Evolutionary conservation across 2,329 filamentous ascomycete genomes (phyloP), one percentile per base, ranked within the genome.

Genomic region (Neonectria neomacrospora): DNA sequence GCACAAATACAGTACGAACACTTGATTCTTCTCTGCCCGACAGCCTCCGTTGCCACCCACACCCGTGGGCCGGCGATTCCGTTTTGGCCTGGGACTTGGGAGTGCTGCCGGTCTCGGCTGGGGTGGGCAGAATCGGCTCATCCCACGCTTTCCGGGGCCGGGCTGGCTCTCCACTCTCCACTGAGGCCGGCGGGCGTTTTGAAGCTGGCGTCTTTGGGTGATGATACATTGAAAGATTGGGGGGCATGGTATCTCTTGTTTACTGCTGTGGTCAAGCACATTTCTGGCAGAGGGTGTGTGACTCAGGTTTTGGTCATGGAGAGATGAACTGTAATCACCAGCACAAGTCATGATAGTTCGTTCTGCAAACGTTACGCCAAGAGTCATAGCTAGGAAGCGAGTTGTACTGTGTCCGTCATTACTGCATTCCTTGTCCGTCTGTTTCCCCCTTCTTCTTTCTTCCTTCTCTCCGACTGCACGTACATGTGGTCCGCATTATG

Each of bases 91-190:
- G 20, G 58, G 42, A 23, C 34, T 16, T 34, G 9, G 12, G 22
- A 20, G n/a, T 11, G 9, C 48, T 47, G 55, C 56, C 45, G 47
- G 54, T 42, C n/a, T 60, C 45, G 61, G 61, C 41, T 52, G 44
- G 54, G 61, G 58, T 58, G 62, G 54, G 62, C 58, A 54, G 50
- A 48, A 32, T 65, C 62, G 58, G 62, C 62, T 23, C 52, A 61
- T 55, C 45, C 59, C 54, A 57, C 54, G 50, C 53, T 57, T 47
- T 47, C 52, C 58, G 44, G 53, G 50, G 56, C 20, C 56, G 52
- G 44, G 23, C 58, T 37, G 50, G 34, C 45, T 56, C 54, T 39
- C 14, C 37, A 53, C 37, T 45, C 53, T 50, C 60, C 54, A 54
- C 54, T 44, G 23, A 30, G 48, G 60, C 54, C 60, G 60, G 54